Evolutionary conservation across 2,329 filamentous ascomycete species (phyloP), one percentile per base, ranked within the genome.

Genomic region (Alternaria dauci): DNA sequence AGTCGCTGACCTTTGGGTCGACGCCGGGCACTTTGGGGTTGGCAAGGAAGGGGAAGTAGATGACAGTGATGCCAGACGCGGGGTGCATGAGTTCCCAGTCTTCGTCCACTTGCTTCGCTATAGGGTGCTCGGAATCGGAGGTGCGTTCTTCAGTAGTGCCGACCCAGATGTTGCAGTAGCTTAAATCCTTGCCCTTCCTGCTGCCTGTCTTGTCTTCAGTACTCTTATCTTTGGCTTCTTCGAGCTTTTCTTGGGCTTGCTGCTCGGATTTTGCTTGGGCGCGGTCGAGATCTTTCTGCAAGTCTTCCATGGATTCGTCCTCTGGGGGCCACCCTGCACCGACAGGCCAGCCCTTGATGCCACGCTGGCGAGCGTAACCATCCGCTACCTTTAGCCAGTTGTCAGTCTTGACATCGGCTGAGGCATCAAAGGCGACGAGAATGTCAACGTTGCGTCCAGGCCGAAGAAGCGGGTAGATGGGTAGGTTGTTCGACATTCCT

Each of bases 401-500:
- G 72, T 97, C 94, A 6, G 91, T 92, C 75, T 91, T 92, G 61
- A 97, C 92, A 70, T 99, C 95, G 20, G 94, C 94, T 1, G 92
- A 96, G 4, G 93, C 93, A 76, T 99, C 95, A 76, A 99, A 99
- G 3, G 94, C 92, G 46, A 99, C 87, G 46, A 98, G 83, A 43
- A 99, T 86, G 70, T 99, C 95, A 6, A 99, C 90, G 58, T 96
- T 87, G 36, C 95, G 87, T 2, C 94, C 94, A 0, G 93, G 93
- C 11, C 95, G 89, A 18, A 99, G 88, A 4, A 98, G 85, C 0
- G 95, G 95, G 76, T 99, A 99, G 42, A 98, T 94, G 2, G 95
- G 95, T 8, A 99, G 84, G 73, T 99, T 99, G 76, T 99, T 98
- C 66, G 92, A 96, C 95, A 99, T 99, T 52, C 95, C 95, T 2